phyloP scores from a whole-genome alignment of 2,329 filamentous ascomycete species.

The Diplodia scrobiculata region DNA sequence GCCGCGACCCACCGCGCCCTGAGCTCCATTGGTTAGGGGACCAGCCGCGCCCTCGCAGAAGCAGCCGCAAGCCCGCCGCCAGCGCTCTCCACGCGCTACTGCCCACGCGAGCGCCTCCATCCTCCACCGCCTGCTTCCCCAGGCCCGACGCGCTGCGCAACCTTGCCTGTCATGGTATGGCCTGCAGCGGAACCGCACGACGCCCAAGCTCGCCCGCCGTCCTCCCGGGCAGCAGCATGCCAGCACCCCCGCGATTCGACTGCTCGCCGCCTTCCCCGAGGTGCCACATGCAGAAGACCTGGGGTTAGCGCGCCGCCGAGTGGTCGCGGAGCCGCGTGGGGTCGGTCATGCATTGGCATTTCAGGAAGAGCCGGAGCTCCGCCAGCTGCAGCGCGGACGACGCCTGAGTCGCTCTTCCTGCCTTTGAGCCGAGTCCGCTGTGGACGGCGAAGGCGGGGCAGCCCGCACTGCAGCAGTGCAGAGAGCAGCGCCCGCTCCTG shows the following conservation, averaged over 20 bases:
- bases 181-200: slow-evolving; percentile 26
- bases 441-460: background rate
- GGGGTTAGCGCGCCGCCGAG: background rate
- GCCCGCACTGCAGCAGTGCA: background rate
- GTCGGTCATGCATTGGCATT: background rate
- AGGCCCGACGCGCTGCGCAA: slow-evolving; percentile 7
- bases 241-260: background rate
- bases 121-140: slow-evolving; percentile 19
- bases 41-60: background rate
- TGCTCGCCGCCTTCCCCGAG: slow-evolving; percentile 16
- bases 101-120: background rate
- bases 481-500: background rate
- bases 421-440: slow-evolving; percentile 19
- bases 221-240: background rate
- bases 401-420: background rate
- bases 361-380: background rate
- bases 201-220: background rate
- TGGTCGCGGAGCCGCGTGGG: slow-evolving; percentile 4
- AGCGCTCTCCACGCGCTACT: slow-evolving; percentile 8
- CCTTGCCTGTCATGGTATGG: slow-evolving; percentile 9
- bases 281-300: background rate
- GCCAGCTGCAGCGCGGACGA: background rate
- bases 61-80: slow-evolving; percentile 19
- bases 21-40: background rate
- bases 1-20: slow-evolving; percentile 9